These are phyloP conservation scores for Phytophthora tubulina DNA, from an alignment of 352 stramenopile genomes.

Conservation along the genomic window DNA sequence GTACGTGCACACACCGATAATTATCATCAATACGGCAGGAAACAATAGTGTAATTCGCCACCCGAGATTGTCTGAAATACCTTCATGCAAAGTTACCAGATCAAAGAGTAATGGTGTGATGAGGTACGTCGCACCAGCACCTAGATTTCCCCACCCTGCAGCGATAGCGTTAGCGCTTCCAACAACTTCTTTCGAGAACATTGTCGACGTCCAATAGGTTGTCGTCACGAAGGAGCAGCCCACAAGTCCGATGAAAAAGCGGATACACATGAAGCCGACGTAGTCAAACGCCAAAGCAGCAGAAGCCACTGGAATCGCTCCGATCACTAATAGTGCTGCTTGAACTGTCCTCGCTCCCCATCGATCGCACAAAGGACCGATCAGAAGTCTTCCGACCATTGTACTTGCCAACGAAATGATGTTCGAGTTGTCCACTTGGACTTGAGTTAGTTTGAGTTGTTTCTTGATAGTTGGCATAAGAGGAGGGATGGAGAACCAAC, in stretches of 20 bases:
- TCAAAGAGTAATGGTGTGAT: conserved; percentile 91
- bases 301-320: conserved; percentile 84
- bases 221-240: conserved; percentile 93
- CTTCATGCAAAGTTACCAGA: conserved; percentile 67
- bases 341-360: conserved; percentile 90
- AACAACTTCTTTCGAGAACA: conserved; percentile 95
- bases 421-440: conserved; percentile 91
- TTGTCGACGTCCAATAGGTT: conserved; percentile 93
- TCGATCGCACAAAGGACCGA: conserved; percentile 93
- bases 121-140: conserved; percentile 88
- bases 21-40: conserved; percentile 86
- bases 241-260: conserved; percentile 94
- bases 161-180: conserved; percentile 93
- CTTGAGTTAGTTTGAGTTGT: conserved; percentile 67
- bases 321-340: conserved; percentile 73
- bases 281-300: conserved; percentile 85
- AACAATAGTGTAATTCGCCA: conserved; percentile 92
- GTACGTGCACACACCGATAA: conserved; percentile 55
- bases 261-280: conserved; percentile 72
- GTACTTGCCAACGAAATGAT: conserved; percentile 90
- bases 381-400: conserved; percentile 90
- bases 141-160: conserved; percentile 94
- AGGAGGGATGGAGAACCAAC: conserved; percentile 91
- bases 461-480: conserved; percentile 40
- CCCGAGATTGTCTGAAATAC: conserved; percentile 71